These are phyloP conservation scores for Podospora conica DNA, from an alignment of 495 filamentous ascomycete genomes.

Conservation along the genomic window DNA sequence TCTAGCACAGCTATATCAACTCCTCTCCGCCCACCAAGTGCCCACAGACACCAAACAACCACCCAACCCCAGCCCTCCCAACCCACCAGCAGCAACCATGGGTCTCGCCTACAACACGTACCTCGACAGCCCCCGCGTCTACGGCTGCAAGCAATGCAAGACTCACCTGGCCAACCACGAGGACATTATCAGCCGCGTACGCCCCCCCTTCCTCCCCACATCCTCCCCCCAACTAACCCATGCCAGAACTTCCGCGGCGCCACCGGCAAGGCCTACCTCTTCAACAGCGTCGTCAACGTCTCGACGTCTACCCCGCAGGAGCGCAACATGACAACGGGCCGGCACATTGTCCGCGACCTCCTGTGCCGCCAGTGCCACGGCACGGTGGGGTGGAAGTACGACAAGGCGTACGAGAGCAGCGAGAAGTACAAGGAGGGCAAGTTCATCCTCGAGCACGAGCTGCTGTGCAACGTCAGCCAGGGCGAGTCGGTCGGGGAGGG, in stretches of 20 bases:
- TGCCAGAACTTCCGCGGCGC: conserved; percentile 99
- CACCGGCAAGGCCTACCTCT: conserved; percentile 97
- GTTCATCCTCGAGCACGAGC: conserved; percentile 91
- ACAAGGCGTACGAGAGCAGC: conserved; percentile 82
- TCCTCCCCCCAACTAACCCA: neutral
- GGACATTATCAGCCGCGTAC: conserved; percentile 89
- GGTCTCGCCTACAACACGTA: conserved; percentile 95
- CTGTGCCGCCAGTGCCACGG: conserved; percentile 80
- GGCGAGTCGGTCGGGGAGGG: neutral
- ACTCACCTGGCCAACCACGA: conserved; percentile 91
- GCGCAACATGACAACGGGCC: conserved; percentile 97
- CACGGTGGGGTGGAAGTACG: conserved; percentile 97
- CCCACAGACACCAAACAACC: neutral
- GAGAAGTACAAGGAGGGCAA: conserved; percentile 99
- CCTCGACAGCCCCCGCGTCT: conserved; percentile 81
- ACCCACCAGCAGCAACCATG: conserved; percentile 49
- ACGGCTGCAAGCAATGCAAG: conserved; percentile 94
- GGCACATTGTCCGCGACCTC: conserved; percentile 92
- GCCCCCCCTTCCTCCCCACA: conserved; percentile 19
- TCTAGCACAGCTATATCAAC: neutral
- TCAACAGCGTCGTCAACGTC: conserved; percentile 89
- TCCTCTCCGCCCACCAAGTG: neutral
- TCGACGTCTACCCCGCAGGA: conserved; percentile 72
- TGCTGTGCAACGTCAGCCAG: conserved; percentile 64
- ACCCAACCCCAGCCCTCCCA: neutral